These are phyloP conservation scores for Bjerkandera adusta DNA, from an alignment of 1,284 basidiomycete species.

Conservation along the genomic window DNA sequence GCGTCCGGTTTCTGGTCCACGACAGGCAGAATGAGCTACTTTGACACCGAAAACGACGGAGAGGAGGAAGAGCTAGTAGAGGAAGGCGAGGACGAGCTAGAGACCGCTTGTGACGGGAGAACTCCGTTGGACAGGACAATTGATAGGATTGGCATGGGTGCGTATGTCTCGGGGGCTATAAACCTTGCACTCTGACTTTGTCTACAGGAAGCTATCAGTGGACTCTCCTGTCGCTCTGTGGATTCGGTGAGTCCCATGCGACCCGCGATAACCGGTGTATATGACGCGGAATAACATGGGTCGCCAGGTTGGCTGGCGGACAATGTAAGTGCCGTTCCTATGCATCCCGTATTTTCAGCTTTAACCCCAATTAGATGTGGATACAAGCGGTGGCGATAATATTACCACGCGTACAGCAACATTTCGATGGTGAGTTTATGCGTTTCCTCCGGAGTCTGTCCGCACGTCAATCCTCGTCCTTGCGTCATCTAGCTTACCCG, in stretches of 20 bases:
- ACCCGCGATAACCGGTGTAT: background rate
- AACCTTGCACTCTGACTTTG: background rate
- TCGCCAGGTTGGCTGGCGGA: slow-evolving; percentile 78
- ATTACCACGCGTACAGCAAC: slow-evolving; percentile 87
- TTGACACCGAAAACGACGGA: slow-evolving; percentile 25
- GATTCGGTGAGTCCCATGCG: slow-evolving; percentile 63
- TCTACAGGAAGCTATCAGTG: slow-evolving; percentile 71
- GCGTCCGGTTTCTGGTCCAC: slow-evolving; percentile 45
- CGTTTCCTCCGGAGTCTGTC: background rate
- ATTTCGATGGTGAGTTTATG: slow-evolving; percentile 71
- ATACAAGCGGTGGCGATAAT: slow-evolving; percentile 88
- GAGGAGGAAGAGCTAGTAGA: slow-evolving; percentile 25
- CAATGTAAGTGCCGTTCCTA: slow-evolving; percentile 53
- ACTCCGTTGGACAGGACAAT: slow-evolving; percentile 84
- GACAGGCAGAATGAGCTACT: slow-evolving; percentile 29
- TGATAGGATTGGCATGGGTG: slow-evolving; percentile 88
- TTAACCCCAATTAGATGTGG: slow-evolving; percentile 71
- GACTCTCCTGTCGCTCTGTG: slow-evolving; percentile 78
- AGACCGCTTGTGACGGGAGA: slow-evolving; percentile 44
- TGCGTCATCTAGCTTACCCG: no score
- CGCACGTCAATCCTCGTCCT: slow-evolving; percentile 7
- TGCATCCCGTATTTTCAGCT: slow-evolving; percentile 14
- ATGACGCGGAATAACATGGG: slow-evolving; percentile 9
- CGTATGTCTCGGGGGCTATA: slow-evolving; percentile 18
- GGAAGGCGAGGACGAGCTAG: slow-evolving; percentile 37